Conservation (phyloP, 345 rosid genomes). For the thale cress (Arabidopsis thaliana) region DNA sequence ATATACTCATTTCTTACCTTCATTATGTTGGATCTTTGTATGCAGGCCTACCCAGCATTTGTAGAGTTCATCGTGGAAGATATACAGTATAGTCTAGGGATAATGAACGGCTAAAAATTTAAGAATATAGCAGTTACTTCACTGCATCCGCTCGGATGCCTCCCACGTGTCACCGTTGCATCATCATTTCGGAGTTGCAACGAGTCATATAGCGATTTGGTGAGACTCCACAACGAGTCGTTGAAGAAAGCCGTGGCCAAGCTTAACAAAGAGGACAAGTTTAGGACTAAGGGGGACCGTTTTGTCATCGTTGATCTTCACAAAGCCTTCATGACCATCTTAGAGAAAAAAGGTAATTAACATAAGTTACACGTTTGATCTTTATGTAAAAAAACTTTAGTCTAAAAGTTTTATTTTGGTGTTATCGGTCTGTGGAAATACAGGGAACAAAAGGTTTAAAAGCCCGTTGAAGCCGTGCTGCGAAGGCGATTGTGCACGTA, state of each 20-base stretch:
- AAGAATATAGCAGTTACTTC: conserved; percentile 51
- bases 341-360: conserved; percentile 44
- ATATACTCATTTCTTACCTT: not conserved
- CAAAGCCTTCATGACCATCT: conserved; percentile 51
- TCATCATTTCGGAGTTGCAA: conserved; percentile 57
- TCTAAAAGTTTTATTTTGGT: not conserved
- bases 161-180: conserved; percentile 49
- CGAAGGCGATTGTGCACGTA: conserved; percentile 50
- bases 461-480: conserved; percentile 60
- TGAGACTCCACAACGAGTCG: conserved; percentile 53
- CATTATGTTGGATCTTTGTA: conserved; percentile 1
- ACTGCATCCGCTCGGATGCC: conserved; percentile 73
- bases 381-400: not conserved
- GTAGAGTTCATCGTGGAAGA: conserved; percentile 57
- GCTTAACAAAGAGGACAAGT: conserved; percentile 45
- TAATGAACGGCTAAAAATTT: conserved; percentile 33
- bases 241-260: conserved; percentile 51
- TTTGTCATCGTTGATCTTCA: conserved; percentile 57
- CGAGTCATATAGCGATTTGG: conserved; percentile 44
- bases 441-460: conserved; percentile 37
- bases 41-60: conserved; percentile 54
- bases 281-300: not conserved
- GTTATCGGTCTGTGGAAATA: not conserved
- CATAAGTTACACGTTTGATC: not conserved
- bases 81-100: conserved; percentile 36